A percentile compares a stretch with the other conserved stretches of the same genome.
Conservation (phyloP, 2,329 filamentous ascomycete species). For the Xylaria sp. region DNA sequence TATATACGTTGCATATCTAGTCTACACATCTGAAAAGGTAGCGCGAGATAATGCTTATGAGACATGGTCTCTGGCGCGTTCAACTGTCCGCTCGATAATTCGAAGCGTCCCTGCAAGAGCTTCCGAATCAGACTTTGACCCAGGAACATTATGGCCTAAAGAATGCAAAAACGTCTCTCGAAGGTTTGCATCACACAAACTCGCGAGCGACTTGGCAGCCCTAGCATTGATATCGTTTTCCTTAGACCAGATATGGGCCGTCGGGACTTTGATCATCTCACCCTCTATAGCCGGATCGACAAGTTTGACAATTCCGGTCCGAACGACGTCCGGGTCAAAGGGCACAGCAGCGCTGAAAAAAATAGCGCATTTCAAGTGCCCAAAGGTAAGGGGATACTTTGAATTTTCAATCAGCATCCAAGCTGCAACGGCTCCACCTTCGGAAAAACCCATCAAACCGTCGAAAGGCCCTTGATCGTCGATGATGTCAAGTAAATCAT, state of each 20-base stretch:
- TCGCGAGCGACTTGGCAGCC: slow-evolving; percentile 38
- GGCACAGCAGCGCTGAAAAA: slow-evolving; percentile 48
- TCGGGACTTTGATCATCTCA: slow-evolving; percentile 44
- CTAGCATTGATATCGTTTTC: slow-evolving; percentile 34
- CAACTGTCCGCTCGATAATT: slow-evolving; percentile 45
- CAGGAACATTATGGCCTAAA: slow-evolving; percentile 46
- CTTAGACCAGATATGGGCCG: slow-evolving; percentile 45
- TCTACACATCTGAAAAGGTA: not conserved
- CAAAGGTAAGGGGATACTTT: slow-evolving; percentile 41
- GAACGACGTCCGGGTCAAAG: slow-evolving; percentile 44
- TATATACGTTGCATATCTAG: slow-evolving; percentile 5
- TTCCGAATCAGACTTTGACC: slow-evolving; percentile 41
- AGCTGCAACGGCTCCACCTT: slow-evolving; percentile 48
- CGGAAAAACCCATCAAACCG: slow-evolving; percentile 49
- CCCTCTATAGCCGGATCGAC: slow-evolving; percentile 45
- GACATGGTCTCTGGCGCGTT: slow-evolving; percentile 36
- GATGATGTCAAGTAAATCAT: slow-evolving; percentile 43
- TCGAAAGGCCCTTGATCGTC: slow-evolving; percentile 46
- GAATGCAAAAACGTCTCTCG: slow-evolving; percentile 44
- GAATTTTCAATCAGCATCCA: slow-evolving; percentile 48
- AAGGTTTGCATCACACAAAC: slow-evolving; percentile 40
- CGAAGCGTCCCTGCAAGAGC: slow-evolving; percentile 42
- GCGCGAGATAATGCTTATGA: not conserved
- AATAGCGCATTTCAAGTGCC: slow-evolving; percentile 47
- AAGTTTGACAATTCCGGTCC: slow-evolving; percentile 41